Conservation (phyloP, 768 basidiomycete genomes). For the Leccinum variicolor region DNA sequence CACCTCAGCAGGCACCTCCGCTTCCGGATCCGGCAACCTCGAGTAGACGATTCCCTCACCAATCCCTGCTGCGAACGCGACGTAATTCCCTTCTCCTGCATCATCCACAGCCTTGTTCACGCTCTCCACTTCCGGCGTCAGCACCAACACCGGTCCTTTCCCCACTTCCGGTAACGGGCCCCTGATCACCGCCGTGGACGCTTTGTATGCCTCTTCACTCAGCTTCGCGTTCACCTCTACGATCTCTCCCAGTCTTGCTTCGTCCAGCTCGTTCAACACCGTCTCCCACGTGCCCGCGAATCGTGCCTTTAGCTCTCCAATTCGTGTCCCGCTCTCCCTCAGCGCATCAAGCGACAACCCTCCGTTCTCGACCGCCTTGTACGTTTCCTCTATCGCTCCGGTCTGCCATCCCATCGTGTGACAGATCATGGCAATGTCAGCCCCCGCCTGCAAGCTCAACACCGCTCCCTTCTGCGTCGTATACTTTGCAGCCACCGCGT, state of each 20-base stretch:
- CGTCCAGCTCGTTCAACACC: conserved; percentile 29
- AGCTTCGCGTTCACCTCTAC: conserved; percentile 40
- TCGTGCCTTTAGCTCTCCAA: conserved; percentile 46
- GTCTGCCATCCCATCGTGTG: conserved; percentile 55
- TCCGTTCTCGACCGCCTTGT: conserved; percentile 46
- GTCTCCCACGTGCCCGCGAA: conserved; percentile 50
- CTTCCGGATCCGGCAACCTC: conserved; percentile 3
- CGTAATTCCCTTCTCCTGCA: conserved; percentile 51
- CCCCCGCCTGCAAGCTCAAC: conserved; percentile 55
- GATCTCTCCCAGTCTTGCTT: conserved; percentile 24
- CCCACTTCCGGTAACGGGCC: conserved; percentile 36
- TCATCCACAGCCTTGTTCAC: conserved; percentile 64
- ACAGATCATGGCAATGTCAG: conserved; percentile 74
- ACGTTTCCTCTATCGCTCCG: conserved; percentile 51
- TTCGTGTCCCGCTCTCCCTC: conserved; percentile 41
- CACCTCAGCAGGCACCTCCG: conserved; percentile 3
- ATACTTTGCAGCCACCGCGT: conserved; percentile 53
- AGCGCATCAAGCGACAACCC: conserved; percentile 38
- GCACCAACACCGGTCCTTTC: conserved; percentile 36
- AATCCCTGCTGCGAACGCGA: conserved; percentile 44
- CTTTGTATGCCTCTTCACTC: conserved; percentile 45
- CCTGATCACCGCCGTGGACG: conserved; percentile 46
- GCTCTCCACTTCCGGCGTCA: conserved; percentile 57
- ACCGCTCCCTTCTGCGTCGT: conserved; percentile 44
- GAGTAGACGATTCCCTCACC: conserved; percentile 41